A percentile compares a stretch with the other conserved stretches of the same genome.
Evolutionary conservation across 2,329 filamentous ascomycete species (phyloP).

Genomic region (Coleophoma cylindrospora): DNA sequence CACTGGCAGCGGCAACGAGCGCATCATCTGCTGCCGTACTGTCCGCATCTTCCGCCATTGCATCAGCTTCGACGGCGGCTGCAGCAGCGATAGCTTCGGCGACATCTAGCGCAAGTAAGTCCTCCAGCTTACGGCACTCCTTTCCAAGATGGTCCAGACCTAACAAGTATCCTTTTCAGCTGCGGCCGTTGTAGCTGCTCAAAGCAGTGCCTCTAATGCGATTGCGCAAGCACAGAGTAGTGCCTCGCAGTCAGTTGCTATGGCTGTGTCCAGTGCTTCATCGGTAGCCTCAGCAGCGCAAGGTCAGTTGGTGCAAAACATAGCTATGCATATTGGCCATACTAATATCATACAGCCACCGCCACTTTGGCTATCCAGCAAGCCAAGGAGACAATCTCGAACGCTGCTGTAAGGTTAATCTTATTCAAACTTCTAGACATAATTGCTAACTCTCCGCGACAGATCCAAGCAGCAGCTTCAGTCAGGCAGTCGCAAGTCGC

Average conservation of each 20-base stretch:
- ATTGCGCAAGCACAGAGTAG: slow-evolving; percentile 6
- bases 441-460: neutral
- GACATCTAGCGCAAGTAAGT: neutral
- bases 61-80: neutral
- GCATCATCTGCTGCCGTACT: neutral
- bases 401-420: neutral
- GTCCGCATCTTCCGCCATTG: neutral
- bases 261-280: slow-evolving; percentile 18
- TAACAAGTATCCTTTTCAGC: neutral
- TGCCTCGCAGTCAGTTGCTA: slow-evolving; percentile 17
- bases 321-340: neutral
- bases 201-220: slow-evolving; percentile 4
- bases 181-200: neutral
- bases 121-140: too few species aligned
- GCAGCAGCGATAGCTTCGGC: neutral
- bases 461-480: slow-evolving; percentile 1
- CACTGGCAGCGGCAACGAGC: neutral
- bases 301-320: slow-evolving; percentile 3
- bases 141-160: too few species aligned
- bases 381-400: slow-evolving; percentile 1
- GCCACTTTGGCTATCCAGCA: neutral
- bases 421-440: neutral
- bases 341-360: neutral
- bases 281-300: slow-evolving; percentile 14
- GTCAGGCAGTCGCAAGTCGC: slow-evolving; percentile 23